Base-by-base conservation (phyloP, 345 rosid genomes). In the Populus tremula region DNA sequence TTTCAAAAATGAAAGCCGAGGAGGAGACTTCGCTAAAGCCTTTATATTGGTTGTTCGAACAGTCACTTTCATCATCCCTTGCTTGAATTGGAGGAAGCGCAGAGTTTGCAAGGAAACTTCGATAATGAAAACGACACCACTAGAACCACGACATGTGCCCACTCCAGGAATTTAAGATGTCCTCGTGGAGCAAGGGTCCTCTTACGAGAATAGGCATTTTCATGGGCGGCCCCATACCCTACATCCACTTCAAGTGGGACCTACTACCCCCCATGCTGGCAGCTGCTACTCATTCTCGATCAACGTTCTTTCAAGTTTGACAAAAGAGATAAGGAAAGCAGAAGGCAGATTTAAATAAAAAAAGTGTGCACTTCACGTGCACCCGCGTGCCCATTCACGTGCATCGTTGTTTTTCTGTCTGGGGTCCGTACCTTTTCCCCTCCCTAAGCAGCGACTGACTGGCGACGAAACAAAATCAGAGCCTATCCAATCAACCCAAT, bases 311-410 rank as follows among this genome's bases (percentile, higher is more conserved):
- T 20, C 25, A 53, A 20, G 11, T 53, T 53, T 53, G n/a, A 53
- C 27, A 45, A 5, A 20, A 41, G 13, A 12, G 3, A 41, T 10
- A 2, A 41, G 1, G 45, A 53, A 20, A 4, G 11, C 20, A 20
- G 59, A 72, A 70, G 69, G 66, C 35, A 17, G 74, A 64, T 29
- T 33, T 14, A 18, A 53, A 6, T 31, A 31, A 9, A 33, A 78
- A 74, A 78, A 79, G 80, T 80, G 83, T 83, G 88, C 36, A 68
- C 74, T 87, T 80, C 94, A 90, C 89, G 92, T 88, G 93, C 63
- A 29, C 25, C 62, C 69, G 61, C 21, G 83, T 69, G 67, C n/a
- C 1, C 0, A 0, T 76, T 82, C 90, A 85, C 88, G 90, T 87
- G 90, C 54, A 86, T 20, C 71, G 20, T 27, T 85, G 78, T 81